Evolutionary conservation across 768 basidiomycete species (phyloP), one percentile per base, ranked within the genome.

Genomic region (Agrocybe chaxingu): DNA sequence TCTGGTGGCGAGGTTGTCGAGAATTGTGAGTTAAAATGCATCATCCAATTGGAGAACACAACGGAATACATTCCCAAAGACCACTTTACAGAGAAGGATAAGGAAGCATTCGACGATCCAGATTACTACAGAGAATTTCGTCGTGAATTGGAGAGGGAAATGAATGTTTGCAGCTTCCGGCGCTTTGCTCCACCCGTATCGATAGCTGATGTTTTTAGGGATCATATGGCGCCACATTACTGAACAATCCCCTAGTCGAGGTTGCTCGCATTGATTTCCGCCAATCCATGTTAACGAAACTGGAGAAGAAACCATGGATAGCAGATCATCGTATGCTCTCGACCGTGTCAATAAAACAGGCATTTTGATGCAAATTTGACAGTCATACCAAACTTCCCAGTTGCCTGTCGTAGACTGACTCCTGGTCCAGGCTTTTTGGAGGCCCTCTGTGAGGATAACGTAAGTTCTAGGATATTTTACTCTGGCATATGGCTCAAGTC

Each of bases 361-460:
- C 12, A 18, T 38, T 43, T 30, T 52, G 9, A 36, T 34, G 11
- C 24, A 32, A 9, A 30, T 30, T 45, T 30, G 8, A 43, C 18
- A 82, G 80, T 84, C n/a, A 70, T 84, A 19, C 82, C 84, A 9
- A 67, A 77, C 41, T 86, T 84, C 55, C 67, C 76, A 4, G 76
- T 83, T 11, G 74, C 69, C 4, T 87, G 84, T 64, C 72, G 83
- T 24, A 72, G 85, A n/a, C 63, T 85, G 42, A 87, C 85, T 0
- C 82, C 84, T 1, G 85, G 83, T 0, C 81, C 81, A 8, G 84
- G 85, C 5, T 87, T 84, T 59, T 72, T 87, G 31, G 82, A 86
- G 56, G 80, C 85, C 0, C 65, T 87, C 2, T 80, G 78, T 51
- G 73, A 78, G 64, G 78, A 81, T 54, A 85, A 86, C 58, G 85